A percentile compares a stretch with the other conserved stretches of the same genome.
Conservation (phyloP, 805 yeast genomes). For the Spathaspora passalidarum region DNA sequence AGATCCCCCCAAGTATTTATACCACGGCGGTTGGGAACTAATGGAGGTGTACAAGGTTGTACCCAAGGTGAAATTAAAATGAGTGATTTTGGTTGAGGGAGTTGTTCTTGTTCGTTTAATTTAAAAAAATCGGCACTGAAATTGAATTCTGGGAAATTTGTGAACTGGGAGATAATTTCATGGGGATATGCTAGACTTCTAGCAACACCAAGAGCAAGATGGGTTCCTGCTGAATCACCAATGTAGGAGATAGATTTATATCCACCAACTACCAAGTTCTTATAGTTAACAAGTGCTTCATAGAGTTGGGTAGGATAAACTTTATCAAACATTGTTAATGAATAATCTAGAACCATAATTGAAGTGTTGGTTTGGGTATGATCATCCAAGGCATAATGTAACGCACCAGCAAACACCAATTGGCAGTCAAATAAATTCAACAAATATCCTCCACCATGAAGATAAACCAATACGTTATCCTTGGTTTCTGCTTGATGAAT, state of each 20-base stretch:
- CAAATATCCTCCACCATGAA: constrained; percentile 40
- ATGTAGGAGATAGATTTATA: constrained; percentile 27
- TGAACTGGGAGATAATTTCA: constrained; percentile 23
- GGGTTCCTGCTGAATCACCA: constrained; percentile 46
- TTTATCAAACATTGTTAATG: constrained; percentile 25
- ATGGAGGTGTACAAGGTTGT: constrained; percentile 24
- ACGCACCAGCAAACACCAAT: constrained; percentile 23
- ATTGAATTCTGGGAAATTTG: constrained; percentile 15
- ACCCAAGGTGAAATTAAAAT: constrained; percentile 35
- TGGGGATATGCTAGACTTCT: constrained; percentile 30
- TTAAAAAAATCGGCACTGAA: not conserved
- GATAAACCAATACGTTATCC: constrained; percentile 19
- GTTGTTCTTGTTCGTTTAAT: constrained; percentile 3
- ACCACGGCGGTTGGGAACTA: constrained; percentile 20
- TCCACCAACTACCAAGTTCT: constrained; percentile 18
- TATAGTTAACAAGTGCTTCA: constrained; percentile 27
- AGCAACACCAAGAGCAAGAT: constrained; percentile 21
- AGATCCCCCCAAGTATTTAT: constrained; percentile 27
- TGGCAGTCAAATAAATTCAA: constrained; percentile 27
- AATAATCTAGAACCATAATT: constrained; percentile 30
- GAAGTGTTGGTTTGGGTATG: constrained; percentile 15
- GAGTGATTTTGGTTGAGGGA: constrained; percentile 27
- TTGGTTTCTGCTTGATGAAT: constrained; percentile 24
- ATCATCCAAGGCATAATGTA: constrained; percentile 23
- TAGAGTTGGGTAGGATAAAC: constrained; percentile 32